Conservation (phyloP, 164 flowering plant genomes). For the Tetracentron sinense region DNA sequence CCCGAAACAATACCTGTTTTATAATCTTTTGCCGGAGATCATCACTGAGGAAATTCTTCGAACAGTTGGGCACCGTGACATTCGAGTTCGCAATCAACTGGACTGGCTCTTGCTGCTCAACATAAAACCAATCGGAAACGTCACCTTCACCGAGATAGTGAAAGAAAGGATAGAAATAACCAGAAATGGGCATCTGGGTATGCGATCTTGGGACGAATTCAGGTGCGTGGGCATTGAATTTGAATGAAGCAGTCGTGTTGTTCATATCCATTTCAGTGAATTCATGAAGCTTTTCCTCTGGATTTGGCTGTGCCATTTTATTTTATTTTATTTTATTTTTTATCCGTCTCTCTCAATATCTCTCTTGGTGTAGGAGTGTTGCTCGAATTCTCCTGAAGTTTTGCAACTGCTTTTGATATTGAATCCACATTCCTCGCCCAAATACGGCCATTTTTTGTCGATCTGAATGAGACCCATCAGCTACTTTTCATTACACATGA, state of each 20-base stretch:
- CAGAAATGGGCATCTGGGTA: constrained; percentile 51
- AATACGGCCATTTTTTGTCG: constrained; percentile 15
- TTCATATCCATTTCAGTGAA: constrained; percentile 15
- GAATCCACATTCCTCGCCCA: constrained; percentile 47
- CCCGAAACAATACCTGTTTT: constrained; percentile 89
- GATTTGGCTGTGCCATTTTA: constrained; percentile 33
- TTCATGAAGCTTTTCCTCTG: constrained; percentile 24
- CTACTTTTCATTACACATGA: constrained; percentile 12
- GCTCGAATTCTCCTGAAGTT: constrained; percentile 15
- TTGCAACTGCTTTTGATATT: constrained; percentile 32
- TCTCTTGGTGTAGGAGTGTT: constrained; percentile 1
- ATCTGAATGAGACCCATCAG: too few relatives aligned
- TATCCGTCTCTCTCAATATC: background rate
- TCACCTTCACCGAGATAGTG: constrained; percentile 41
- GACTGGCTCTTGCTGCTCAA: constrained; percentile 58
- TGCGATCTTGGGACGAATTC: constrained; percentile 86
- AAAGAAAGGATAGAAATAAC: constrained; percentile 63
- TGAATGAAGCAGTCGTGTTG: constrained; percentile 37
- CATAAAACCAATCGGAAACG: constrained; percentile 59
- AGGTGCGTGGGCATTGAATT: constrained; percentile 86
- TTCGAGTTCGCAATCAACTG: constrained; percentile 32
- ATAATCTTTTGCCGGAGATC: constrained; percentile 75
- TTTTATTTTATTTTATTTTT: background rate
- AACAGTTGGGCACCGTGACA: constrained; percentile 22
- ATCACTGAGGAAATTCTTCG: constrained; percentile 50